phyloP scores from a whole-genome alignment of 805 yeast species.

The Yarrowia bubula region DNA sequence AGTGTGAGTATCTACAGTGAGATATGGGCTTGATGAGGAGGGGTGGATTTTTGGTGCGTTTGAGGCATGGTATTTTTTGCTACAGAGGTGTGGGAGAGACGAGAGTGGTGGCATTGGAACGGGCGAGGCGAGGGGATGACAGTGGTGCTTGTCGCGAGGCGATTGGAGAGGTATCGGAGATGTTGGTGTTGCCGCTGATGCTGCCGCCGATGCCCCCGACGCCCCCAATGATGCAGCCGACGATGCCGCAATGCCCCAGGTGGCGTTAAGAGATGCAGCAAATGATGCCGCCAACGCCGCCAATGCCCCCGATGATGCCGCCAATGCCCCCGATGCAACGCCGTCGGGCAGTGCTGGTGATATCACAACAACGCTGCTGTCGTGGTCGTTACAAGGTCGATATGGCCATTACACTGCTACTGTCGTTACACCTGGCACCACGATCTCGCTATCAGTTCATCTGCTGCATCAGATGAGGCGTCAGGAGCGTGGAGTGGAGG shows the following conservation, averaged over 20 bases:
- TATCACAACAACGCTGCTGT: no score
- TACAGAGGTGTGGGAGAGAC: not conserved
- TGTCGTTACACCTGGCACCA: no score
- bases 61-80: not conserved
- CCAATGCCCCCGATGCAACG: not conserved
- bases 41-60: not conserved
- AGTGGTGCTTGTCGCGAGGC: not conserved
- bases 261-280: not conserved
- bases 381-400: no score
- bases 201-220: not conserved
- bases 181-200: not conserved
- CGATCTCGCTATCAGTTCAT: no score
- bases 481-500: no score
- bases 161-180: not conserved
- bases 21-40: slow-evolving; percentile 10
- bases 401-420: no score
- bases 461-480: no score
- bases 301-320: not conserved
- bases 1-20: slow-evolving; percentile 3
- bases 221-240: not conserved
- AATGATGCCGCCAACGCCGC: not conserved
- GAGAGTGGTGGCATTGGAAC: not conserved
- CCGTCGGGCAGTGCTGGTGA: not conserved
- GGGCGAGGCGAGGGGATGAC: not conserved
- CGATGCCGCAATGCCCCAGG: not conserved